Base-by-base conservation (phyloP, 2,329 filamentous ascomycete genomes). In the Helotiales sp. region DNA sequence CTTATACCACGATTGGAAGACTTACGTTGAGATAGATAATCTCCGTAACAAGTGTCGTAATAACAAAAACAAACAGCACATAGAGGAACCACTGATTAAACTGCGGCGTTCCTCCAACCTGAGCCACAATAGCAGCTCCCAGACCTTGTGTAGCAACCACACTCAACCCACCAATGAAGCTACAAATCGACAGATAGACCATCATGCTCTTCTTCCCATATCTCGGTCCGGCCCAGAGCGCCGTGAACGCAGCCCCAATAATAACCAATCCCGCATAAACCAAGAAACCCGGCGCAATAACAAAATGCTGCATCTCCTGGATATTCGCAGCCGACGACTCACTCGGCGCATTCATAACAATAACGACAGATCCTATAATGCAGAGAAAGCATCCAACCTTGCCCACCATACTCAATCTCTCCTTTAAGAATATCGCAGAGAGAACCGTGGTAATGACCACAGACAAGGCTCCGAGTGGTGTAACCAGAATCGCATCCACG, bases 61-160 rank as follows among this genome's bases (percentile, higher is more conserved):
- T 81, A 52, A 98, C 92, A 74, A 99, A 98, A 5, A 93, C 90
- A 55, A 98, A 77, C 30, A 98, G 76, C 5, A 98, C 87, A 75
- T 96, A 99, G 36, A 96, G 76, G 71, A 99, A 99, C 93, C 93
- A 98, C 72, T 98, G 86, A 73, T 97, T 96, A 75, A 96, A 98
- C 79, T 99, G 93, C 1, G 87, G 81, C 50, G 86, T 85, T 15
- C 93, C 95, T 17, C 83, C 81, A 59, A 88, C 88, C 77, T 96
- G 92, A 0, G 93, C 90, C 55, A 97, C 83, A 63, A 99, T 93
- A 17, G 93, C 93, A 54, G 93, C 86, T 52, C 95, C 95, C 42
- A 99, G 76, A 17, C 95, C 95, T 74, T 98, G 93, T 2, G 93
- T 98, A 15, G 91, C 89, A 54, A 98, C 95, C 8, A 98, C 95